Evolutionary conservation across 495 filamentous ascomycete genomes (phyloP), one percentile per base, ranked within the genome.

Genomic region (Xylaria scruposa): DNA sequence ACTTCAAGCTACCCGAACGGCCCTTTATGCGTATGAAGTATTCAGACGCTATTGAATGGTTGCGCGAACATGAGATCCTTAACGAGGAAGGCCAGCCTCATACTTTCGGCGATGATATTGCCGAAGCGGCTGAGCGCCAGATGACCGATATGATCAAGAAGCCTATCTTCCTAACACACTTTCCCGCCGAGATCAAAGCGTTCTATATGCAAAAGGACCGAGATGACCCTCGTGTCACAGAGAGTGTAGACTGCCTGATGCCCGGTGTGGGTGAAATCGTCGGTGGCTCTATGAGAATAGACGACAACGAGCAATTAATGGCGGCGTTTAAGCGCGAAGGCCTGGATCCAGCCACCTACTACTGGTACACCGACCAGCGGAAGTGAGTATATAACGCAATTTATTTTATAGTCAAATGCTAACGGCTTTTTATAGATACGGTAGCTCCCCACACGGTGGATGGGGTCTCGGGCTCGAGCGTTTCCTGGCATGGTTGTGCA

Each of bases 121-220:
- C 97, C 49, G 96, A 99, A 83, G 96, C 96, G 6, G 97, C 96
- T 1, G 96, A 99, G 88, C 91, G 96, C 72, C 89, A 86, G 77
- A 99, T 99, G 97, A 98, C 95, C 13, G 96, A 98, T 77, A 92
- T 91, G 70, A 97, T 99, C 85, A 94, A 94, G 88, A 83, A 89
- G 68, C 96, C 96, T 46, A 97, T 99, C 81, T 94, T 99, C 85
- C 86, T 99, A 19, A 98, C 95, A 6, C 94, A 97, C 83, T 99
- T 99, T 89, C 96, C 96, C 1, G 91, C 91, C 44, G 93, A 95
- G 82, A 97, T 99, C 88, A 99, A 99, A 88, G 93, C 96, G 4
- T 99, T 99, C 83, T 99, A 99, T 85, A 99, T 99, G 96, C 93
- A 94, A 86, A 97, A 94, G 83, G 96, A 95, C 71, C 85, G 85